Conservation (phyloP, 495 filamentous ascomycete species). For the Neurospora sp. region DNA sequence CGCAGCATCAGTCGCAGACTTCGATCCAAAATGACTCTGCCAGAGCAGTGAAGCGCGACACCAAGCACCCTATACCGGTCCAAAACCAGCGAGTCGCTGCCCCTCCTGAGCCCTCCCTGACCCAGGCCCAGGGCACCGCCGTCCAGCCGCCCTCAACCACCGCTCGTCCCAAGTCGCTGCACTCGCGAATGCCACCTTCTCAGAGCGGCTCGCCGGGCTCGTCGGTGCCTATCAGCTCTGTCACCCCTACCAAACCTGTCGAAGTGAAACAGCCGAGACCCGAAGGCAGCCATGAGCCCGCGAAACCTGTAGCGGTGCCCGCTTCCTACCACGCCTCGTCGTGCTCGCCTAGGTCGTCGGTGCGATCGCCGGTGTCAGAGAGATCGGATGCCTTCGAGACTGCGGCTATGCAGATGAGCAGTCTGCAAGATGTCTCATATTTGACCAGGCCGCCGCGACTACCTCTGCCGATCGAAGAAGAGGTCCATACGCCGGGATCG, state of each 20-base stretch:
- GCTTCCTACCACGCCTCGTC: conserved; percentile 23
- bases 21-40: conserved; percentile 15
- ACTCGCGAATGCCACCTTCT: conserved; percentile 24
- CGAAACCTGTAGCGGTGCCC: conserved; percentile 45
- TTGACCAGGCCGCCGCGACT: conserved; percentile 73
- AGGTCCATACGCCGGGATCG: conserved; percentile 74
- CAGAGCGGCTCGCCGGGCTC: conserved; percentile 29
- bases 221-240: conserved; percentile 18
- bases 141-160: conserved; percentile 26
- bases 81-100: conserved; percentile 34
- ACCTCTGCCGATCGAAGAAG: conserved; percentile 85
- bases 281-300: conserved; percentile 14
- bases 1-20: conserved; percentile 9
- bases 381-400: conserved; percentile 28
- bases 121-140: conserved; percentile 41
- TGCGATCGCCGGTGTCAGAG: conserved; percentile 24
- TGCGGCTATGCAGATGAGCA: conserved; percentile 28
- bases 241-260: conserved; percentile 24
- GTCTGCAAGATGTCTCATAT: conserved; percentile 45
- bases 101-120: conserved; percentile 42
- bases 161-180: conserved; percentile 30
- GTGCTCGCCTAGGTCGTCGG: conserved; percentile 12
- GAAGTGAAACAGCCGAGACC: conserved; percentile 19
- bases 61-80: conserved; percentile 21
- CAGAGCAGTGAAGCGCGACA: conserved; percentile 21